phyloP scores from a whole-genome alignment of 352 stramenopile species.

The Blastocystis hominis region DNA sequence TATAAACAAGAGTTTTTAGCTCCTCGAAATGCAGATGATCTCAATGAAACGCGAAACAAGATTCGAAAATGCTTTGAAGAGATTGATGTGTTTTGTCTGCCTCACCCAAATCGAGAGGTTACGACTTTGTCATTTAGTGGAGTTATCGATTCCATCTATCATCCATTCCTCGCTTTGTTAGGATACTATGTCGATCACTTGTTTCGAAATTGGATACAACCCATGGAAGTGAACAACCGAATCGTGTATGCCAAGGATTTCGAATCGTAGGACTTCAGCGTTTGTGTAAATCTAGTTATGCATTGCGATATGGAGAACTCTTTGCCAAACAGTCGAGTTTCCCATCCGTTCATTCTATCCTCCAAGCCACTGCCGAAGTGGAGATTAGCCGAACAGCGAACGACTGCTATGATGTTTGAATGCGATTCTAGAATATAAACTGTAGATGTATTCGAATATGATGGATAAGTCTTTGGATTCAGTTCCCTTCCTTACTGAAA shows the following conservation, averaged over 20 bases:
- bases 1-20: slow-evolving; percentile 85
- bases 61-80: slow-evolving; percentile 90
- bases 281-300: slow-evolving; percentile 74
- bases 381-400: too few relatives aligned
- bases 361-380: slow-evolving; percentile 86
- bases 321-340: slow-evolving; percentile 89
- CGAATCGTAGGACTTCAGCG: slow-evolving; percentile 22
- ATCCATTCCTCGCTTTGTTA: slow-evolving; percentile 81
- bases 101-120: slow-evolving; percentile 86
- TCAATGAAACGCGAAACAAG: slow-evolving; percentile 83
- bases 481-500: too few relatives aligned
- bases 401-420: too few relatives aligned
- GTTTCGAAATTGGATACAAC: slow-evolving; percentile 76
- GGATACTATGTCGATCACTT: slow-evolving; percentile 85
- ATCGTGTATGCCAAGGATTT: slow-evolving; percentile 83
- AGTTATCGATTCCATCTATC: slow-evolving; percentile 82
- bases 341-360: slow-evolving; percentile 86
- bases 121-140: slow-evolving; percentile 92
- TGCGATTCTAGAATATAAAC: too few relatives aligned
- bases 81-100: too few relatives aligned
- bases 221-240: slow-evolving; percentile 86
- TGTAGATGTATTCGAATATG: too few relatives aligned
- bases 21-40: slow-evolving; percentile 83
- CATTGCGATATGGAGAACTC: slow-evolving; percentile 86
- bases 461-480: too few relatives aligned